Base-by-base conservation (phyloP, 2,329 filamentous ascomycete species). In the Chaetomiaceae sp. region DNA sequence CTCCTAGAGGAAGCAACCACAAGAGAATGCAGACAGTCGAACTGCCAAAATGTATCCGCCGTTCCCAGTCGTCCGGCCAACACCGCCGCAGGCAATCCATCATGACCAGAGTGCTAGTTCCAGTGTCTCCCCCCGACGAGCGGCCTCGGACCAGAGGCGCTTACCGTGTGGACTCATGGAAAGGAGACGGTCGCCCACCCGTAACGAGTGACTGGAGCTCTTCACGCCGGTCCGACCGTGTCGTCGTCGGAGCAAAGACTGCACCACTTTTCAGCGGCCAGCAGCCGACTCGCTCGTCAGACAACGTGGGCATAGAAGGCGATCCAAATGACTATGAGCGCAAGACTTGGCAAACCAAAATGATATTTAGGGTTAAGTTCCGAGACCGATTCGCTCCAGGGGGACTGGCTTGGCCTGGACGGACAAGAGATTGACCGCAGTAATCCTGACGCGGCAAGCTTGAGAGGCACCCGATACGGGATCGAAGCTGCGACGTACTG, bases 321-420 rank as follows among this genome's bases (percentile, higher is more conserved):
- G 74, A 73, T 71, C 78, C 72, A 77, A 70, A 83, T 83, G 59
- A 86, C 84, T 79, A 73, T 74, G 12, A 35, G 76, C 81, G 82
- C 82, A 87, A 90, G 64, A 78, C 86, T 87, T 56, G 14, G 61
- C 16, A 65, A 82, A 83, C 88, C 87, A 86, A 82, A 74, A 69
- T 66, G 73, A 70, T 74, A 74, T 79, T 87, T 96, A 96, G 91
- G 91, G 91, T 95, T 96, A 95, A 91, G 87, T 91, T 91, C 87
- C 89, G 83, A 85, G 71, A 74, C 71, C 74, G 75, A 75, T 81
- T 85, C 80, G 77, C 79, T 9, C 71, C 73, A 68, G 65, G 65
- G 64, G 66, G 10, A 63, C 69, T 68, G 70, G 72, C 67, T 70
- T 66, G 65, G 30, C 51, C 16, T 12, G 27, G 16, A 33, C 12